Conservation (phyloP, 306 rosid species). For the Lathyrus aphaca region DNA sequence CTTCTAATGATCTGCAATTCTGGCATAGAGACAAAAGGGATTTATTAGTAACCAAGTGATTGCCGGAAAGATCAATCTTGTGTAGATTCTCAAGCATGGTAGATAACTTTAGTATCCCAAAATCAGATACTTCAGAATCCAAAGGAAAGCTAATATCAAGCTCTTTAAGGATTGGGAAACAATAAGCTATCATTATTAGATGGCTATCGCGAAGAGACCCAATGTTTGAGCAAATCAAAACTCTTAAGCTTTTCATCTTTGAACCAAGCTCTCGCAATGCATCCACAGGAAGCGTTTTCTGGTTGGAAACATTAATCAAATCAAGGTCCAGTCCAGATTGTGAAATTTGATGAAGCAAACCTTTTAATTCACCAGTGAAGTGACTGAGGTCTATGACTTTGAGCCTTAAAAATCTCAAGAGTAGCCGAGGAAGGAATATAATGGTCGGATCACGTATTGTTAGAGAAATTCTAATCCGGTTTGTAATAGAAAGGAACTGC, state of each 20-base stretch:
- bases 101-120: conserved; percentile 53
- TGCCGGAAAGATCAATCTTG: conserved; percentile 72
- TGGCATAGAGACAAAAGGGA: conserved; percentile 52
- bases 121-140: conserved; percentile 52
- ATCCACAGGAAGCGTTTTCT: conserved; percentile 41
- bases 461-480: conserved; percentile 48
- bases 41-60: conserved; percentile 53
- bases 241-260: conserved; percentile 51
- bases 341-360: conserved; percentile 52
- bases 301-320: conserved; percentile 61
- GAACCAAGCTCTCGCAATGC: conserved; percentile 53
- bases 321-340: conserved; percentile 59
- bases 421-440: conserved; percentile 49
- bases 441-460: conserved; percentile 37
- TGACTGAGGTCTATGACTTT: conserved; percentile 49
- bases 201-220: conserved; percentile 47
- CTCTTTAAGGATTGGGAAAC: conserved; percentile 69
- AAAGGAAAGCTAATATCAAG: conserved; percentile 66
- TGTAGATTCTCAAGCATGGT: conserved; percentile 52
- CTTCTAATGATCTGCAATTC: conserved; percentile 54
- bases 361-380: conserved; percentile 48
- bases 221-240: conserved; percentile 56
- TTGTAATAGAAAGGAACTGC: conserved; percentile 59
- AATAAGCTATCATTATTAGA: conserved; percentile 51
- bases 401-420: conserved; percentile 58